Evolutionary conservation across 202 grass and related monocot genomes (phyloP).

Genomic region (Elaeis oleifera): DNA sequence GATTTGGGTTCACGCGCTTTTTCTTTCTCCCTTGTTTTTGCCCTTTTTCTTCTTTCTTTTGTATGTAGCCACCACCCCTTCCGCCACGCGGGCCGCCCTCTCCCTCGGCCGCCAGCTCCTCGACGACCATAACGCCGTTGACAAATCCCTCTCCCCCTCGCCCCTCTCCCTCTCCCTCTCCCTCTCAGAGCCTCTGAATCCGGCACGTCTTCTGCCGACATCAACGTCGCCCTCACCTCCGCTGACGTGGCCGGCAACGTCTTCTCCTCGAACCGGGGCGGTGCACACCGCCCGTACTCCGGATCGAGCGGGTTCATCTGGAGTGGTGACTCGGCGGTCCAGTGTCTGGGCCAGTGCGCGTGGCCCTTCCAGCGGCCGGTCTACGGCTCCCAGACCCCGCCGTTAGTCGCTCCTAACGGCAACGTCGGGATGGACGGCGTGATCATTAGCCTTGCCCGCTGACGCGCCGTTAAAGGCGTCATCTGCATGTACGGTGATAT

Average conservation of each 20-base stretch:
- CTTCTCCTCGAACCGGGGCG: conserved; percentile 62
- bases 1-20: too few relatives aligned
- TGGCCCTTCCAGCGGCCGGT: conserved; percentile 65
- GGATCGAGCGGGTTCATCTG: conserved; percentile 43
- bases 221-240: conserved; percentile 41
- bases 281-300: conserved; percentile 30
- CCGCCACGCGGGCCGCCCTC: conserved; percentile 37
- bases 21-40: too few relatives aligned
- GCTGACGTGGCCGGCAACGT: conserved; percentile 41
- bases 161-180: conserved; percentile 32
- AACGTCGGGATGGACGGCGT: conserved; percentile 60
- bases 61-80: conserved; percentile 1
- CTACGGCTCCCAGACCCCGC: conserved; percentile 43
- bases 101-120: conserved; percentile 39
- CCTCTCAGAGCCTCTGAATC: conserved; percentile 3
- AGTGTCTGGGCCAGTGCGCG: conserved; percentile 66
- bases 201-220: conserved; percentile 25
- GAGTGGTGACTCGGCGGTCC: conserved; percentile 47
- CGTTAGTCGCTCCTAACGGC: conserved; percentile 59
- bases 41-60: too few relatives aligned
- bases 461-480: conserved; percentile 45
- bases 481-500: conserved; percentile 59
- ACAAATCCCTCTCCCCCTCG: conserved; percentile 34
- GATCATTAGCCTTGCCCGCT: conserved; percentile 49
- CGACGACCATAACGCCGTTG: conserved; percentile 41